Base-by-base conservation (phyloP, 306 rosid species). In the Glycine latifolia region DNA sequence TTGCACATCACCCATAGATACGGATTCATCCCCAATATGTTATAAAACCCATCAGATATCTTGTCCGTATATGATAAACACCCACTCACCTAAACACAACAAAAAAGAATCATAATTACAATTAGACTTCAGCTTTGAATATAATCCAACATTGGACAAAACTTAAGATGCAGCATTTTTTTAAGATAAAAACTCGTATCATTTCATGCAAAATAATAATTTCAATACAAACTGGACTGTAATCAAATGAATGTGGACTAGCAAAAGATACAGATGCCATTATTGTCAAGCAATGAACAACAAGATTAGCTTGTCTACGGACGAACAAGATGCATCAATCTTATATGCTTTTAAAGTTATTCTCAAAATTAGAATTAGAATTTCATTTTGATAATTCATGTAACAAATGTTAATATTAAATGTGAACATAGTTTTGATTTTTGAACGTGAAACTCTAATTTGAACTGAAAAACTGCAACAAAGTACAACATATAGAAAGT, bases 1-100 rank as follows among this genome's bases (percentile, higher is more conserved):
- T 93, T 95, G 91, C 99, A 93, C 97, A 93, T 89, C 79, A 86
- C 85, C 99, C 99, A 95, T 10, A 95, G 83, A 89, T 93, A 91
- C 50, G 99, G 99, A 83, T 95, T 95, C 98, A 95, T 93, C 78
- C 99, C 99, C 90, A 90, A 70, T 53, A 95, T 93, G 85, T 91
- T 93, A 74, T 91, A 95, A 89, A 95, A 95, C 48, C 99, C 98
- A 77, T 95, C 99, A 5, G 92, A 88, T 82, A 95, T 95, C 87
- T 92, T 93, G 72, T 95, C 99, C 8, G 91, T 81, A 86, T 95
- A 95, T 2, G 99, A 95, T 86, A 95, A 89, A 82, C 98, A 88
- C 48, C 99, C 99, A 88, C 91, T 95, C 43, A 88, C 96, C 99
- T 95, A 84, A 13, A 35, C 71, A 9, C 7, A 39, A 65, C 37